Percentiles rank a stretch among this genome's conserved stretches.
Conservation (phyloP, 2,329 filamentous ascomycete genomes). For the Cercospora sesami region DNA sequence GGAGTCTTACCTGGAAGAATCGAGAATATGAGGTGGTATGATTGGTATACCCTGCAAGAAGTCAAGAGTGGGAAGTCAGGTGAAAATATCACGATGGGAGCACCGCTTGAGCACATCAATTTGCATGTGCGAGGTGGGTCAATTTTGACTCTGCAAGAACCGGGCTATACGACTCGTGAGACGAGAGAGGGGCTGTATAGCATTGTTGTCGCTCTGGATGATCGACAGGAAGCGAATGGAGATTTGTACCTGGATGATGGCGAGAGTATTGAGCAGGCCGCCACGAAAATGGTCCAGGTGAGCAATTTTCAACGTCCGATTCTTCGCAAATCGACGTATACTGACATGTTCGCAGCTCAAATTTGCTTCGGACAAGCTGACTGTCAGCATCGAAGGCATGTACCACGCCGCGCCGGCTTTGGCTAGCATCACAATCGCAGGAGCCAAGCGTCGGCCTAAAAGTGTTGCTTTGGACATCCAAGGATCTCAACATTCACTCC, state of each 20-base stretch:
- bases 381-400: constrained; percentile 24
- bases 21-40: constrained; percentile 65
- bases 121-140: constrained; percentile 30
- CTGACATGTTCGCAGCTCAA: constrained; percentile 20
- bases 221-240: constrained; percentile 6
- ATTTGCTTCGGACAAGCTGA: constrained; percentile 25
- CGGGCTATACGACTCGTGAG: constrained; percentile 26
- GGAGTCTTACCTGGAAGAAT: constrained; percentile 67
- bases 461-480: neutral
- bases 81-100: constrained; percentile 32
- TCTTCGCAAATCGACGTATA: neutral
- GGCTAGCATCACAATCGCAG: constrained; percentile 33
- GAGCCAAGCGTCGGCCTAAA: neutral
- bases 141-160: constrained; percentile 30
- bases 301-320: neutral
- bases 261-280: constrained; percentile 60
- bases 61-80: constrained; percentile 50
- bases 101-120: constrained; percentile 33
- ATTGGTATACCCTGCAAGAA: constrained; percentile 67
- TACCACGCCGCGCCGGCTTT: constrained; percentile 29
- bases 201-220: constrained; percentile 22
- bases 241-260: constrained; percentile 63
- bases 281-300: constrained; percentile 52
- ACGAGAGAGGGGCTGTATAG: constrained; percentile 18
- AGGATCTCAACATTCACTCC: neutral